Evolutionary conservation across 208 protist genomes (phyloP).

Genomic region (Porcisia hertigi): DNA sequence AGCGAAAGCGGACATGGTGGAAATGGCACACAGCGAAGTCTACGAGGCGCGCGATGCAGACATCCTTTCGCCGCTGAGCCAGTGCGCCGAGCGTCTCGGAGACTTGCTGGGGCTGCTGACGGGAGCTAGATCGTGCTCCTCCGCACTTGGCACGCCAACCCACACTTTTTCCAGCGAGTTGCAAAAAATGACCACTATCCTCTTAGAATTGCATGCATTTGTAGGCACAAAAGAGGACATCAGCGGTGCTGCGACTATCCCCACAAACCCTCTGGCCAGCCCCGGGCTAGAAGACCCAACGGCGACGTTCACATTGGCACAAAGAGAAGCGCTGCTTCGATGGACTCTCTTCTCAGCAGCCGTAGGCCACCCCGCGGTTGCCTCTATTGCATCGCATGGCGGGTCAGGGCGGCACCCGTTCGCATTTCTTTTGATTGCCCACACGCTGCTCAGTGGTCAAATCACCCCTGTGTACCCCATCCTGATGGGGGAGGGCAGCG

Average conservation of each 20-base stretch:
- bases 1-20: slow-evolving; percentile 1
- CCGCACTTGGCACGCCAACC: background rate
- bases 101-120: background rate
- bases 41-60: background rate
- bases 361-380: background rate
- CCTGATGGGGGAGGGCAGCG: background rate
- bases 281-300: background rate
- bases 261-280: background rate
- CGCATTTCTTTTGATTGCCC: slow-evolving; percentile 20
- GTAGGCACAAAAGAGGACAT: background rate
- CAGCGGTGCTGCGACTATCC: background rate
- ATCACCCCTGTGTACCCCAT: slow-evolving; percentile 17
- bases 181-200: background rate
- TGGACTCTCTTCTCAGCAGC: slow-evolving; percentile 20
- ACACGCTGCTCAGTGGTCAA: slow-evolving; percentile 16
- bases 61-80: background rate
- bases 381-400: background rate
- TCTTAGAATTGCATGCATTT: slow-evolving; percentile 5
- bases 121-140: background rate
- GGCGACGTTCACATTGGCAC: background rate
- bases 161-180: background rate
- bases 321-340: slow-evolving; percentile 25
- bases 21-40: background rate
- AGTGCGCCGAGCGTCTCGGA: background rate
- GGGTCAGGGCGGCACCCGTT: slow-evolving; percentile 19